phyloP scores from a whole-genome alignment of 192 early-diverging fungal genomes.

The Mortierella claussenii region DNA sequence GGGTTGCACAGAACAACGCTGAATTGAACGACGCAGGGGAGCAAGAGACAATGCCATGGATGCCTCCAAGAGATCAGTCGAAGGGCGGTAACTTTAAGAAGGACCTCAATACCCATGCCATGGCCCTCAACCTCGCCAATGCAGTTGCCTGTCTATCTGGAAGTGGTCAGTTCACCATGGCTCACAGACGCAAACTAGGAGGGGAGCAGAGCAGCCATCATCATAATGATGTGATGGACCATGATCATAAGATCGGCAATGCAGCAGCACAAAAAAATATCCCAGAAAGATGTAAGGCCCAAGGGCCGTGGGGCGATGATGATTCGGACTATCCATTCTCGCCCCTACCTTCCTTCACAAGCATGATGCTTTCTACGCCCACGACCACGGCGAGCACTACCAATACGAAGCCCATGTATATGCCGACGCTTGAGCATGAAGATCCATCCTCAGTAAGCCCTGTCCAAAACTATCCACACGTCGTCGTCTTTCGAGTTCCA shows the following conservation, averaged over 20 bases:
- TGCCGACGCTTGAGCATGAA: too few relatives aligned
- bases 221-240: too few relatives aligned
- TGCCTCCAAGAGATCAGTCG: slow-evolving; percentile 31
- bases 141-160: slow-evolving; percentile 27
- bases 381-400: neutral
- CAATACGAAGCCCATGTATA: too few relatives aligned
- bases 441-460: neutral
- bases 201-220: too few relatives aligned
- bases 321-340: slow-evolving; percentile 20
- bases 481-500: slow-evolving; percentile 34
- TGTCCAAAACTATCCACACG: slow-evolving; percentile 23
- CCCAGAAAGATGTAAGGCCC: slow-evolving; percentile 14
- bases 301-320: slow-evolving; percentile 38
- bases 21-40: too few relatives aligned
- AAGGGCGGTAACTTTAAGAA: slow-evolving; percentile 32
- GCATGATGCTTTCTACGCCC: neutral
- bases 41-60: slow-evolving; percentile 23
- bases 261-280: neutral
- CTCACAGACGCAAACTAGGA: too few relatives aligned
- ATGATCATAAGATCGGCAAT: neutral
- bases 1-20: too few relatives aligned
- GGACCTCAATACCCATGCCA: slow-evolving; percentile 39
- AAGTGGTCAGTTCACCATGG: too few relatives aligned
- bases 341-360: neutral
- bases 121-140: slow-evolving; percentile 35